These are phyloP conservation scores for Aspergillus arachidicola DNA, from an alignment of 2,329 filamentous ascomycete species.

Conservation along the genomic window DNA sequence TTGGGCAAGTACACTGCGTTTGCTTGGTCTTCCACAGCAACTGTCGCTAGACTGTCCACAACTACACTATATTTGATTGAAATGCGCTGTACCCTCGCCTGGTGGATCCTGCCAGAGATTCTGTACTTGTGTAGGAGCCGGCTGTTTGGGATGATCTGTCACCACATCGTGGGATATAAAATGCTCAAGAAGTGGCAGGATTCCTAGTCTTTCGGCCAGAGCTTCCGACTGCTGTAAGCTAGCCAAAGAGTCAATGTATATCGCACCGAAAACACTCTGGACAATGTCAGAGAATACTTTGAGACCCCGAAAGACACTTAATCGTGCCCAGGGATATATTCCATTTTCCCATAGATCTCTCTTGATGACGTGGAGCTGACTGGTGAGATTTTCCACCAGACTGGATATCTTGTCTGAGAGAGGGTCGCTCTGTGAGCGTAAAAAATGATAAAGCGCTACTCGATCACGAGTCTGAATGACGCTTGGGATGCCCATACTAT, in stretches of 20 bases:
- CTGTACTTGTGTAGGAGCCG: background rate
- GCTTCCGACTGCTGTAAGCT: background rate
- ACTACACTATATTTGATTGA: background rate
- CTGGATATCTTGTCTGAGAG: background rate
- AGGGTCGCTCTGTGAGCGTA: background rate
- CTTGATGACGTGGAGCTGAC: background rate
- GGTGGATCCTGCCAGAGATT: background rate
- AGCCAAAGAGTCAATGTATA: background rate
- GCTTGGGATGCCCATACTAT: background rate
- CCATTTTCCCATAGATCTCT: background rate
- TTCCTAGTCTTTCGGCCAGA: background rate
- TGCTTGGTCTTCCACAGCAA: background rate
- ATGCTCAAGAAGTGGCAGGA: background rate
- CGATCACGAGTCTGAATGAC: background rate
- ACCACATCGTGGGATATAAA: background rate
- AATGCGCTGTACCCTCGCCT: background rate
- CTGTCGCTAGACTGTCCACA: background rate
- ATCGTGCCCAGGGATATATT: background rate
- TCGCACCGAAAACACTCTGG: background rate
- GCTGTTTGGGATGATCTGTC: background rate
- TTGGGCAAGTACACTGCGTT: background rate
- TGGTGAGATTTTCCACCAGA: background rate
- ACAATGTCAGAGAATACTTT: background rate
- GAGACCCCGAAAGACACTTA: background rate
- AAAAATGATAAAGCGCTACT: background rate